Conservation (phyloP, 805 yeast genomes). For the Yarrowia sp. region DNA sequence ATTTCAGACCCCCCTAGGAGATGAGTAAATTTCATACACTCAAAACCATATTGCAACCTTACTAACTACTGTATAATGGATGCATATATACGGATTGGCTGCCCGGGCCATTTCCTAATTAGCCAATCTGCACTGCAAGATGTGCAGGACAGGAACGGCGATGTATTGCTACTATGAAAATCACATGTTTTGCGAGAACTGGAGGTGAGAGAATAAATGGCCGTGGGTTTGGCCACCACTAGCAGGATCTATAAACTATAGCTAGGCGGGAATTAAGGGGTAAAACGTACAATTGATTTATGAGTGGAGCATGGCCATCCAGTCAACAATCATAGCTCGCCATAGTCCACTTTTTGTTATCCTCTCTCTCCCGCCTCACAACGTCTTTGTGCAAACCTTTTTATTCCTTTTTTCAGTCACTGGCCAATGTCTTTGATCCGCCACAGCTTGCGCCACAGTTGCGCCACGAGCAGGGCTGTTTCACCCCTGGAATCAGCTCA, state of each 20-base stretch:
- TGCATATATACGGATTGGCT: constrained; percentile 8
- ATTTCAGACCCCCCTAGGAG: too few species aligned
- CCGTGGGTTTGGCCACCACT: too few species aligned
- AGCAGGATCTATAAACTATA: too few species aligned
- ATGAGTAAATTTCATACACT: background rate
- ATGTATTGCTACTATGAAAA: background rate
- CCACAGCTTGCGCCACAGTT: constrained; percentile 17
- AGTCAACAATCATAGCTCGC: too few species aligned
- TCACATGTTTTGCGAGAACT: background rate
- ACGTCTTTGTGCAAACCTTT: constrained; percentile 5
- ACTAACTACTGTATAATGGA: constrained; percentile 6
- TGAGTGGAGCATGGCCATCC: too few species aligned
- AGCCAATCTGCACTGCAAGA: constrained; percentile 1
- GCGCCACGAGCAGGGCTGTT: background rate
- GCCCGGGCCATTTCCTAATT: constrained; percentile 22
- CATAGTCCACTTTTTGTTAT: too few species aligned
- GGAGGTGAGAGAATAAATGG: too few species aligned
- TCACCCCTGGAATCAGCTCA: constrained; percentile 7
- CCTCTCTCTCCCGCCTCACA: background rate
- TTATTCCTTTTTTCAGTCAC: too few species aligned
- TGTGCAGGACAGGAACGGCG: constrained; percentile 9
- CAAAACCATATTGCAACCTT: constrained; percentile 25
- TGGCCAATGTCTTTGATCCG: constrained; percentile 5
- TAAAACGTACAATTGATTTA: too few species aligned
- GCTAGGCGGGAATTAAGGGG: too few species aligned